Conservation (phyloP, 1,284 basidiomycete genomes). For the Singerocomus rubriflavus region DNA sequence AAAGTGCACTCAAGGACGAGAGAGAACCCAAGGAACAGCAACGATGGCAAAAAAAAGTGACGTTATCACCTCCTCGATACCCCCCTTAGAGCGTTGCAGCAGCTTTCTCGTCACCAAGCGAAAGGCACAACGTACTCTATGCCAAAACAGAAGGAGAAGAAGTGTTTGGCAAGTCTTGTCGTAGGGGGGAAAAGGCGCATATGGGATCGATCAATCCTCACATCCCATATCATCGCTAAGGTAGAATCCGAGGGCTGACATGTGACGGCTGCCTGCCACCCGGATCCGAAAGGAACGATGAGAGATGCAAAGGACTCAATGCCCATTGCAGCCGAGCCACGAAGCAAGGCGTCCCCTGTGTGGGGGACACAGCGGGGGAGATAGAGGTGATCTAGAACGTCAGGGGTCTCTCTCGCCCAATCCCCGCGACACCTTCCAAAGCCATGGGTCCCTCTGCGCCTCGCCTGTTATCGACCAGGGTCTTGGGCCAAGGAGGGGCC, state of each 20-base stretch:
- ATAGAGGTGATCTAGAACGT: slow-evolving; percentile 8
- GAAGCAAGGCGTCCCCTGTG: slow-evolving; percentile 19
- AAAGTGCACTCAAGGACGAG: slow-evolving; percentile 32
- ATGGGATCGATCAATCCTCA: too few relatives aligned
- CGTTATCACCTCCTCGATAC: slow-evolving; percentile 19
- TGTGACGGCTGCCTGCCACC: background rate
- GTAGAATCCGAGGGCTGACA: background rate
- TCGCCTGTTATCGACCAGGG: slow-evolving; percentile 27
- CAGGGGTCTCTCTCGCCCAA: slow-evolving; percentile 16
- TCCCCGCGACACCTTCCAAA: slow-evolving; percentile 33
- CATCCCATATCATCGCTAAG: too few relatives aligned
- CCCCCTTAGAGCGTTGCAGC: slow-evolving; percentile 13
- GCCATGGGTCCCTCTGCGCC: slow-evolving; percentile 15
- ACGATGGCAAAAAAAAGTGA: background rate
- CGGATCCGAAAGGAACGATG: too few relatives aligned
- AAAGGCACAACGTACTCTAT: slow-evolving; percentile 1
- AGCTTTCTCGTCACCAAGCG: background rate
- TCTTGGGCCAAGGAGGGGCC: slow-evolving; percentile 23
- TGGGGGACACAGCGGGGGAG: slow-evolving; percentile 19
- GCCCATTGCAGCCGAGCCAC: background rate
- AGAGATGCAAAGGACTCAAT: too few relatives aligned
- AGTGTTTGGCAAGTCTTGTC: too few relatives aligned
- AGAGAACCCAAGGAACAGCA: too few relatives aligned
- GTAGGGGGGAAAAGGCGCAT: too few relatives aligned
- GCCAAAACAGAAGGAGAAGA: too few relatives aligned